Base-by-base conservation (phyloP, 1,139 yeast genomes). In the Ashbya aceris region DNA sequence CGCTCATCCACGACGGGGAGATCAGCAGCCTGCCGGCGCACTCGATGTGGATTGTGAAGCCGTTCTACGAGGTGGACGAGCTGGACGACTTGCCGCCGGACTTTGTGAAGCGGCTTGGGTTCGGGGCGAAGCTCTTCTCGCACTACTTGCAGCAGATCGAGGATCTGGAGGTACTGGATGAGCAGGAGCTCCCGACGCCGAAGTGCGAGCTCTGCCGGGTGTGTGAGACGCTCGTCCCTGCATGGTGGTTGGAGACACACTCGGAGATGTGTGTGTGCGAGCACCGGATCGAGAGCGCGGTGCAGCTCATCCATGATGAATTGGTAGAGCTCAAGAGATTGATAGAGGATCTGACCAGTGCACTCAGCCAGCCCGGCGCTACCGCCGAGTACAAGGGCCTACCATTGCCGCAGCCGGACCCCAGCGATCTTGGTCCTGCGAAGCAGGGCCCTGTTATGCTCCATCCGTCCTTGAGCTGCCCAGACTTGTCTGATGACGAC, bases 241-340 rank as follows among this genome's bases (percentile, higher is more conserved):
- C 91, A 1, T 93, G 98, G 98, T 91, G 95, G 80, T 70, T 91
- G 40, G 98, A 89, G 55, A 75, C 81, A 41, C 99, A 93, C 62
- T 81, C 93, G 1, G 95, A 87, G 56, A 68, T 84, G 41, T 93
- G 99, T 55, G 69, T 84, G 27, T 76, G 85, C 35, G 97, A 87
- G 58, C 95, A 87, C 61, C 74, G 82, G 51, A 76, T 83, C 3
- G 86, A 80, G 54, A 89, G 87, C 48, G 80, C 81, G 36, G 76
- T 91, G n/a, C 86, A 83, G 53, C 55, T 71, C 31, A 70, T 80
- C 39, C 96, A 91, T 52, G 98, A 93, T 51, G 71, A 74, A 23
- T 68, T 91, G 6, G 64, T 75, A 12, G 96, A 89, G 43, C 96
- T 85, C 45, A 70, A 76, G 36, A 73, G 72, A n/a, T 56, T 74